phyloP scores from a whole-genome alignment of 805 yeast species.

The Saccharomycopsis oosterbeekiorum region DNA sequence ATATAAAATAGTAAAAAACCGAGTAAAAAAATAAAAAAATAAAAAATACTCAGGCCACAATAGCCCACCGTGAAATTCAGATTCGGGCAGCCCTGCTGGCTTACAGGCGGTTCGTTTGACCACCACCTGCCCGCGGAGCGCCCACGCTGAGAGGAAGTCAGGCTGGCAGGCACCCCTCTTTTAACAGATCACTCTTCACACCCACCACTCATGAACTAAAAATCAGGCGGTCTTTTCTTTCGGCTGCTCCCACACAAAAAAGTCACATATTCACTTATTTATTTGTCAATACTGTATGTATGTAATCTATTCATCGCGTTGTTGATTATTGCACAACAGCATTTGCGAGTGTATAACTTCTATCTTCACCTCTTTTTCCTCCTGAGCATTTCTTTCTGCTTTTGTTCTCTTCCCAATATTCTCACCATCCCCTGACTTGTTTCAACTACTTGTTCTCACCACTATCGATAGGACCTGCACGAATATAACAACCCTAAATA shows the following conservation, averaged over 20 bases:
- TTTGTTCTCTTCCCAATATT: not conserved
- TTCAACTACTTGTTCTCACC: not conserved
- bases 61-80: too few species aligned
- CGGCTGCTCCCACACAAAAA: conserved; percentile 1
- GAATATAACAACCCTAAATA: too few species aligned
- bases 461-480: not conserved
- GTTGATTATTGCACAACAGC: not conserved
- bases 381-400: not conserved
- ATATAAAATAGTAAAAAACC: not conserved
- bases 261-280: not conserved
- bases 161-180: not conserved
- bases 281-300: not conserved
- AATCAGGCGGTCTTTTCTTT: not conserved
- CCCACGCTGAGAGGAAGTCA: too few species aligned
- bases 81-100: not conserved
- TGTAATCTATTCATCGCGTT: not conserved
- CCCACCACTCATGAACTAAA: not conserved
- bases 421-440: not conserved
- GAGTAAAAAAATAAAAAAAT: too few species aligned
- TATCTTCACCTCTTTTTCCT: not conserved
- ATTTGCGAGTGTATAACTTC: not conserved
- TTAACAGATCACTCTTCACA: not conserved
- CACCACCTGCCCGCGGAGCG: too few species aligned
- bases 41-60: not conserved
- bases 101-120: too few species aligned